phyloP scores from a whole-genome alignment of 2,329 filamentous ascomycete species.

The Fusarium sp. region DNA sequence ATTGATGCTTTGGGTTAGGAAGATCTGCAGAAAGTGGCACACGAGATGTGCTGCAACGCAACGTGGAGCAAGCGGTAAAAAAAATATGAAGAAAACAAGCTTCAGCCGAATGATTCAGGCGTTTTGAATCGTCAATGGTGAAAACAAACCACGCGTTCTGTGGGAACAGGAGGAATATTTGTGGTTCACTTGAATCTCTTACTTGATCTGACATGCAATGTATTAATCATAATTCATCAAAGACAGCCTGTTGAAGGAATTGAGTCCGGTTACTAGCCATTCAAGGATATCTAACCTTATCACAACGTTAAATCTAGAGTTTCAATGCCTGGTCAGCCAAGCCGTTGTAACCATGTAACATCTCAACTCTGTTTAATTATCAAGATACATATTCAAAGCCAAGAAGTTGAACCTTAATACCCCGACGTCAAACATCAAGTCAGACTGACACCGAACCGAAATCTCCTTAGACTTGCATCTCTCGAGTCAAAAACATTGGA shows the following conservation, averaged over 20 bases:
- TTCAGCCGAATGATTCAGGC: constrained; percentile 13
- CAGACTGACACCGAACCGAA: background rate
- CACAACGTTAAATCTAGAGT: background rate
- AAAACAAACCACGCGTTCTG: constrained; percentile 28
- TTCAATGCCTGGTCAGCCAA: background rate
- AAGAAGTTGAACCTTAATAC: constrained; percentile 14
- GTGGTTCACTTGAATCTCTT: constrained; percentile 11
- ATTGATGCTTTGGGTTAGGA: constrained; percentile 9
- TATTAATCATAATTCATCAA: background rate
- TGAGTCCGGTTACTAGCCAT: background rate
- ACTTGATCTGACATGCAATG: background rate
- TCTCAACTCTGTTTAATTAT: background rate
- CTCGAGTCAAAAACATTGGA: constrained; percentile 13
- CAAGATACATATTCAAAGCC: background rate
- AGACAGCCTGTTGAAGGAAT: background rate
- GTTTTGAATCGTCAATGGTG: background rate
- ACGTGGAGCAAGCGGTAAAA: constrained; percentile 37
- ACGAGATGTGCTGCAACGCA: constrained; percentile 12
- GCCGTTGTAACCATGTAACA: background rate
- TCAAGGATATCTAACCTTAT: background rate
- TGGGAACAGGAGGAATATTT: constrained; percentile 6
- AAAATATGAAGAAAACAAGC: constrained; percentile 19
- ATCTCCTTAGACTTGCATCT: constrained; percentile 14
- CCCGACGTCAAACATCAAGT: constrained; percentile 13
- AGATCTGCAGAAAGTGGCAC: constrained; percentile 29